Conservation (phyloP, 2,329 filamentous ascomycete species). For the Hymenoscyphus fructigenus region DNA sequence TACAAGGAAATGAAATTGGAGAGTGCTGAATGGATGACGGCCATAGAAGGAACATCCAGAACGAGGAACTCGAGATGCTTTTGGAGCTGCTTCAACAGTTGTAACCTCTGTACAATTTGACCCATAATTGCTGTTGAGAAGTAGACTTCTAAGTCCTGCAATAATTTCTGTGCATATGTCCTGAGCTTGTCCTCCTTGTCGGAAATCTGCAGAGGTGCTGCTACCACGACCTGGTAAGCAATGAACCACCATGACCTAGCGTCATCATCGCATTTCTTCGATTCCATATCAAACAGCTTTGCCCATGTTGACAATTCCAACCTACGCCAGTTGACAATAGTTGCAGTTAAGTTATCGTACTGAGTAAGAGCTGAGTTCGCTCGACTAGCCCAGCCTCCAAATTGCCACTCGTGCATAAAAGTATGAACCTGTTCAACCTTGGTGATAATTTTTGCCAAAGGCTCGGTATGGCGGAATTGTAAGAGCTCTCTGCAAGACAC, state of each 20-base stretch:
- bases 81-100: slow-evolving; percentile 64
- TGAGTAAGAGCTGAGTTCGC: slow-evolving; percentile 68
- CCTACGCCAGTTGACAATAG: slow-evolving; percentile 85
- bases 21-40: slow-evolving; percentile 62
- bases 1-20: slow-evolving; percentile 78
- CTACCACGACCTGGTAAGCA: slow-evolving; percentile 86
- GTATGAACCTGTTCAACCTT: slow-evolving; percentile 85
- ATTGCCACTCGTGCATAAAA: slow-evolving; percentile 91
- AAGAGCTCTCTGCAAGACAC: slow-evolving; percentile 72
- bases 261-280: slow-evolving; percentile 70
- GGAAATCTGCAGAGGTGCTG: slow-evolving; percentile 66
- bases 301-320: slow-evolving; percentile 92
- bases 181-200: slow-evolving; percentile 58
- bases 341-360: slow-evolving; percentile 75
- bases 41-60: slow-evolving; percentile 57
- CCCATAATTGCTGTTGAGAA: slow-evolving; percentile 77
- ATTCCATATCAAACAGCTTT: slow-evolving; percentile 81
- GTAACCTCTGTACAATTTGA: slow-evolving; percentile 72
- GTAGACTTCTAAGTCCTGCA: slow-evolving; percentile 77
- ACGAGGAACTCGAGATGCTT: slow-evolving; percentile 64
- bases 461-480: slow-evolving; percentile 74
- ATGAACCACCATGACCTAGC: slow-evolving; percentile 95
- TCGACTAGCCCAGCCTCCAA: slow-evolving; percentile 77
- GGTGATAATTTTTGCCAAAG: slow-evolving; percentile 81
- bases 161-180: slow-evolving; percentile 64